These are phyloP conservation scores for Cryphonectria nitschkei DNA, from an alignment of 2,329 filamentous ascomycete species.

Conservation along the genomic window DNA sequence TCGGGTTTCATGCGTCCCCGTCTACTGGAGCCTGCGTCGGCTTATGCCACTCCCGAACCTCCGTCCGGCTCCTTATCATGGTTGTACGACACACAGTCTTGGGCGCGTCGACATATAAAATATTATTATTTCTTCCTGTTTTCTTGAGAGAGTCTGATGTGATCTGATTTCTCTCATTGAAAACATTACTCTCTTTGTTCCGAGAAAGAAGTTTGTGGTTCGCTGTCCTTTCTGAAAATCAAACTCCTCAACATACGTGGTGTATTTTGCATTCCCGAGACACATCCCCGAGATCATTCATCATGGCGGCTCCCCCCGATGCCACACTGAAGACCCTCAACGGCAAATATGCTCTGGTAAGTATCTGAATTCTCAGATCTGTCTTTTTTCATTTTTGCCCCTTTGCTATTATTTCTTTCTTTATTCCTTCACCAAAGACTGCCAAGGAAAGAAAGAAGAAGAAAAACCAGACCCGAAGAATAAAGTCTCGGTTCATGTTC, in stretches of 20 bases:
- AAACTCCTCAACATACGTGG: not conserved
- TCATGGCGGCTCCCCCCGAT: conserved; percentile 21
- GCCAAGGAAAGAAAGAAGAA: too few species aligned
- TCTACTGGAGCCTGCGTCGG: conserved; percentile 10
- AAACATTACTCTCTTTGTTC: not conserved
- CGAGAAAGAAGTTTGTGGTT: not conserved
- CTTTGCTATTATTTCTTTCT: not conserved
- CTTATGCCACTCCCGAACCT: conserved; percentile 20
- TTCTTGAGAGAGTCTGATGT: not conserved
- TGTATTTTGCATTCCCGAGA: not conserved
- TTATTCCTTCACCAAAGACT: too few species aligned
- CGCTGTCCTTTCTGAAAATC: not conserved
- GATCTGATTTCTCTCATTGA: not conserved
- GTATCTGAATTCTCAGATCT: not conserved
- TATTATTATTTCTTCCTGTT: not conserved
- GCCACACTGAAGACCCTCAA: conserved; percentile 21
- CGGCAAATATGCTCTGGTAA: conserved; percentile 22
- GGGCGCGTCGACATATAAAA: conserved; percentile 8
- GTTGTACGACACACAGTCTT: too few species aligned
- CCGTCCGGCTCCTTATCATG: conserved; percentile 8
- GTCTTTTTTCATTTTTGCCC: not conserved
- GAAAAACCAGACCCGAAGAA: too few species aligned
- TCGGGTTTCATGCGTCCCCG: conserved; percentile 22
- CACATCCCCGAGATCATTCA: conserved; percentile 11
- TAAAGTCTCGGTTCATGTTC: too few species aligned